Evolutionary conservation across 495 filamentous ascomycete genomes (phyloP).

Genomic region (Astrothelium subdiscretum): DNA sequence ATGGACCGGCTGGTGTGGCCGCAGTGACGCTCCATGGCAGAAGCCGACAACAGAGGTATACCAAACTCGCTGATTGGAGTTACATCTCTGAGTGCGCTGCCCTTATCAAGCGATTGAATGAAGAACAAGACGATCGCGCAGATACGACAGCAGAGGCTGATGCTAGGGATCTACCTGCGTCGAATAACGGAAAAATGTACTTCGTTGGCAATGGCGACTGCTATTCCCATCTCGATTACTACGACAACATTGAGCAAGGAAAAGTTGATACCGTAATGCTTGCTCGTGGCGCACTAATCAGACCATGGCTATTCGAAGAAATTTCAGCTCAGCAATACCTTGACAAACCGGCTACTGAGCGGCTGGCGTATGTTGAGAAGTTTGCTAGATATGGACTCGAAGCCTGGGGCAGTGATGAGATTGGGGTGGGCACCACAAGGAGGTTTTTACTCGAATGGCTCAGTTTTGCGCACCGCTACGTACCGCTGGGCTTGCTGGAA

Average conservation of each 20-base stretch:
- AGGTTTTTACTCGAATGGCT: constrained; percentile 91
- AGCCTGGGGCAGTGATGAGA: constrained; percentile 88
- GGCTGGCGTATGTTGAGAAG: constrained; percentile 71
- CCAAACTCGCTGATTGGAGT: constrained; percentile 73
- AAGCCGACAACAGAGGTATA: constrained; percentile 89
- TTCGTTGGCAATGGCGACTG: constrained; percentile 96
- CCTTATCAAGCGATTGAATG: constrained; percentile 65
- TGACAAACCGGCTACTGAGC: constrained; percentile 83
- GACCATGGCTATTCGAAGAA: constrained; percentile 97
- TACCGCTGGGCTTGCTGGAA: constrained; percentile 81
- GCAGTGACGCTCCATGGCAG: constrained; percentile 90
- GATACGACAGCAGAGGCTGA: constrained; percentile 76
- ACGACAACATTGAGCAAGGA: constrained; percentile 59
- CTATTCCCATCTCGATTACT: constrained; percentile 85
- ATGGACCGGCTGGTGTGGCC: constrained; percentile 68
- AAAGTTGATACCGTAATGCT: constrained; percentile 85
- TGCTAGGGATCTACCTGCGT: constrained; percentile 35
- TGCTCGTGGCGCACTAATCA: constrained; percentile 81
- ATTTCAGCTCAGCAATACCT: constrained; percentile 85
- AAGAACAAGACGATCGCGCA: constrained; percentile 44
- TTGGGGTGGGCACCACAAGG: constrained; percentile 77
- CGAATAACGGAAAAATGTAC: constrained; percentile 53
- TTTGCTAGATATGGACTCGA: constrained; percentile 85
- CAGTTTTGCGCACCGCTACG: constrained; percentile 82
- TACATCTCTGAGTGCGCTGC: constrained; percentile 87